Percentiles rank a stretch among this genome's conserved stretches.
Conservation (phyloP, 2,329 filamentous ascomycete species). For the Byssochlamys sp. region DNA sequence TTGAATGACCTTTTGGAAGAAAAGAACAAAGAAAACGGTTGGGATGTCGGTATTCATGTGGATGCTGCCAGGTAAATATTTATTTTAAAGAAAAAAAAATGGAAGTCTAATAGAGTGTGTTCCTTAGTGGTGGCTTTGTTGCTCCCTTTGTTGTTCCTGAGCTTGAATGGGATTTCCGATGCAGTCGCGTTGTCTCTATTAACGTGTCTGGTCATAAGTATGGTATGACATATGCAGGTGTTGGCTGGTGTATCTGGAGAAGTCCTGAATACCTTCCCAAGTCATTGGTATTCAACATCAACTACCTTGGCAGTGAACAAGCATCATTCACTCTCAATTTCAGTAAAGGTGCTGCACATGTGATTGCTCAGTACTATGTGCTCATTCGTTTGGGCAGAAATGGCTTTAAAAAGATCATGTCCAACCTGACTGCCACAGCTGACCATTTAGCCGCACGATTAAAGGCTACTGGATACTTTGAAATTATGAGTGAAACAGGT, state of each 20-base stretch:
- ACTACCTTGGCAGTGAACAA: conserved; percentile 92
- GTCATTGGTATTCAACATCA: conserved; percentile 97
- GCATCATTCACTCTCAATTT: conserved; percentile 96
- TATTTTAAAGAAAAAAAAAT: too few relatives aligned
- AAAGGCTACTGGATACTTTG: conserved; percentile 65
- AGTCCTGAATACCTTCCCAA: conserved; percentile 71
- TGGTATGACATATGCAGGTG: conserved; percentile 70
- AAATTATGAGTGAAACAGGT: conserved; percentile 73
- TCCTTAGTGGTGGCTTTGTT: conserved; percentile 85
- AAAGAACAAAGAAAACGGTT: too few relatives aligned
- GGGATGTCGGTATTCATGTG: conserved; percentile 83
- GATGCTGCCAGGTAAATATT: conserved; percentile 89
- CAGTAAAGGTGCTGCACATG: conserved; percentile 84
- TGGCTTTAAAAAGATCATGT: conserved; percentile 87
- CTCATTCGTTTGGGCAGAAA: conserved; percentile 87
- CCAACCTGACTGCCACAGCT: conserved; percentile 77
- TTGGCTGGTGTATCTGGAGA: conserved; percentile 90
- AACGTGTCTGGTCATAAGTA: conserved; percentile 95
- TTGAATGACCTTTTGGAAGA: conserved; percentile 79
- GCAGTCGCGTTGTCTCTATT: conserved; percentile 81
- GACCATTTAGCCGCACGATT: conserved; percentile 74
- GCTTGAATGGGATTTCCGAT: conserved; percentile 83
- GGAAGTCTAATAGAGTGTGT: too few relatives aligned
- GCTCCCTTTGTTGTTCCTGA: conserved; percentile 80
- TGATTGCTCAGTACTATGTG: conserved; percentile 96